Base-by-base conservation (phyloP, 179 eudicot species). In the Camellia oleifera region DNA sequence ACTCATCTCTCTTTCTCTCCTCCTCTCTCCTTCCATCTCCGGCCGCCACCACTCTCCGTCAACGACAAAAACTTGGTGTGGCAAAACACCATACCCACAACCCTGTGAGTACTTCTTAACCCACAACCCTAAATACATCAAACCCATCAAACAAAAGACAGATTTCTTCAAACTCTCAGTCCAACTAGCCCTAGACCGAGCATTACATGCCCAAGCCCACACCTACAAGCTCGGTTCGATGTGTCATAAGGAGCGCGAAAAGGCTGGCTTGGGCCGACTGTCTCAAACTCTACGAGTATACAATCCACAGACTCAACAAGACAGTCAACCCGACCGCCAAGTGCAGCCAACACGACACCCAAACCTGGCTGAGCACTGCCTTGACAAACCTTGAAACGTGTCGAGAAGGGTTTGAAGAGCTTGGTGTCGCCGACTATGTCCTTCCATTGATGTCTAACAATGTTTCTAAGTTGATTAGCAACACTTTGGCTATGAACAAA, bases 351-450 rank as follows among this genome's bases (percentile, higher is more conserved):
- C 82, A 50, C 4, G 97, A 91, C 48, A 32, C 82, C 0, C 95
- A 91, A 45, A 90, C 97, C 4, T 93, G 91, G 91, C 90, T 93
- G 2, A 91, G 95, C 82, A 69, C 92, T 0, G 93, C 92, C 45
- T 79, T 93, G 10, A 93, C 95, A 56, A 83, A 87, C 69, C 83
- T 85, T 48, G 88, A 90, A 78, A 90, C 93, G n/a, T 91, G 97
- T 82, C 79, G 52, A 53, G 45, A 69, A 14, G 93, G 94, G 80
- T 91, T 89, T n/a, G 9, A 1, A 7, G 91, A 91, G 56, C 77
- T 91, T 7, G 88, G 88, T 2, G 81, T 88, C 5, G 56, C 79
- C 3, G 85, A 88, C 13, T 76, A 74, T n/a, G 7, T 84, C 2
- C 68, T 83, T 40, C 84, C 84, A 10, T 64, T 79, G 62, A 76